phyloP scores from a whole-genome alignment of 805 yeast genomes.

The Wilhelminamyces savonicus region DNA sequence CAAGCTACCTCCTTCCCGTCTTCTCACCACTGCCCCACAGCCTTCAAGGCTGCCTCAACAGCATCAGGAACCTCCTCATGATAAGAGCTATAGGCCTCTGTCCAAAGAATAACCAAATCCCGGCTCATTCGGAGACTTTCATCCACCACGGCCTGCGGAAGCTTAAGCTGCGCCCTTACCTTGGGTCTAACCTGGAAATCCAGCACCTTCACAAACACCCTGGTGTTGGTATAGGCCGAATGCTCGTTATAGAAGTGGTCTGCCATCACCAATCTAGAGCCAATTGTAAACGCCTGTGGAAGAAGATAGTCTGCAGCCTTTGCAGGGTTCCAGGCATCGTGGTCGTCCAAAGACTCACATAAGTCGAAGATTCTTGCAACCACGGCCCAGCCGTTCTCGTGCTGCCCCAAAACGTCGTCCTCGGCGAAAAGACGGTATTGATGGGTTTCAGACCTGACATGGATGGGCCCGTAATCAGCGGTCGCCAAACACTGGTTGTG shows the following conservation, averaged over 20 bases:
- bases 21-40: too few species aligned
- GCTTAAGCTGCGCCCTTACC: conserved; percentile 10
- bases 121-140: conserved; percentile 11
- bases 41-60: too few species aligned
- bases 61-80: conserved; percentile 5
- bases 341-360: conserved; percentile 1
- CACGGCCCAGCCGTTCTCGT: conserved; percentile 11
- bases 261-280: conserved; percentile 9
- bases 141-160: conserved; percentile 4
- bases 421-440: conserved; percentile 13
- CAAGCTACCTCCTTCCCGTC: too few species aligned
- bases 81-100: conserved; percentile 3
- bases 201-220: conserved; percentile 9
- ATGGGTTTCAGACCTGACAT: conserved; percentile 18
- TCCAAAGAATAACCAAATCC: conserved; percentile 17
- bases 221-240: conserved; percentile 4
- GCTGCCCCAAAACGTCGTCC: conserved; percentile 6
- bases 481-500: conserved; percentile 27
- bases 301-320: conserved; percentile 9
- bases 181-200: conserved; percentile 10
- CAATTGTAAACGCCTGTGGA: conserved; percentile 15
- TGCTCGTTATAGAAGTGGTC: conserved; percentile 14
- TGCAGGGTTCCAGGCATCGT: conserved; percentile 9
- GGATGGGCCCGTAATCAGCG: conserved; percentile 17
- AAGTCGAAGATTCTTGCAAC: conserved; percentile 8